phyloP scores from a whole-genome alignment of 495 filamentous ascomycete genomes.

The Trichoderma reesei region DNA sequence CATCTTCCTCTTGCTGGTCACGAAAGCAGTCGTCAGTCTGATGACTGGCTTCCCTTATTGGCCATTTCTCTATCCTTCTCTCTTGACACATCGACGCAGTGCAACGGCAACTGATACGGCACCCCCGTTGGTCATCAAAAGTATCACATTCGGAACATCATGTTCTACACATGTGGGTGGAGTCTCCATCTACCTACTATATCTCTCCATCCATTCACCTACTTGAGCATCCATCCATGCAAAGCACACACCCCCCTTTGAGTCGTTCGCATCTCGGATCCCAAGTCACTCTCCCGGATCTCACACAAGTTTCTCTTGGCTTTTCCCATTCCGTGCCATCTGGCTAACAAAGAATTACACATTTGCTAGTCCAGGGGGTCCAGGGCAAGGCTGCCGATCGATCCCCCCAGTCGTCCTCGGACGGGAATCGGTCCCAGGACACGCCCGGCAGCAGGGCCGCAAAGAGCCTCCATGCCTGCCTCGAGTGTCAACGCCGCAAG shows the following conservation, averaged over 20 bases:
- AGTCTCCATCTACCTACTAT: constrained; percentile 11
- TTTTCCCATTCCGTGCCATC: constrained; percentile 33
- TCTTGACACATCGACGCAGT: too few relatives aligned
- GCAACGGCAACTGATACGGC: too few relatives aligned
- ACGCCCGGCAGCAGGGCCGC: constrained; percentile 33
- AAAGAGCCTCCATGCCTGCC: constrained; percentile 49
- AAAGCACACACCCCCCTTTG: not conserved
- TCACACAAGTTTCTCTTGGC: not conserved
- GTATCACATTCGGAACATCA: constrained; percentile 13
- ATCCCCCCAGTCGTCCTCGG: constrained; percentile 1
- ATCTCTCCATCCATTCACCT: not conserved
- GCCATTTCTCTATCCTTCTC: too few relatives aligned
- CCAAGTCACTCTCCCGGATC: too few relatives aligned
- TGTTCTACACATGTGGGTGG: constrained; percentile 42
- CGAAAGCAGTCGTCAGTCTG: too few relatives aligned
- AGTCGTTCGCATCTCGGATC: too few relatives aligned
- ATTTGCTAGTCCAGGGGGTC: constrained; percentile 30
- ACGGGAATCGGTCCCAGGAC: constrained; percentile 3
- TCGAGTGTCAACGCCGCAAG: constrained; percentile 50
- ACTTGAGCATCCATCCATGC: too few relatives aligned
- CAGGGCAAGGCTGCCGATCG: constrained; percentile 19
- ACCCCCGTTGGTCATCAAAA: not conserved
- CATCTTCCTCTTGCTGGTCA: too few relatives aligned
- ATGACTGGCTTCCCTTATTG: too few relatives aligned
- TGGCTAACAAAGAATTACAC: constrained; percentile 32